Evolutionary conservation across 768 basidiomycete species (phyloP), one percentile per base, ranked within the genome.

Genomic region (Coprinopsis cinerea): DNA sequence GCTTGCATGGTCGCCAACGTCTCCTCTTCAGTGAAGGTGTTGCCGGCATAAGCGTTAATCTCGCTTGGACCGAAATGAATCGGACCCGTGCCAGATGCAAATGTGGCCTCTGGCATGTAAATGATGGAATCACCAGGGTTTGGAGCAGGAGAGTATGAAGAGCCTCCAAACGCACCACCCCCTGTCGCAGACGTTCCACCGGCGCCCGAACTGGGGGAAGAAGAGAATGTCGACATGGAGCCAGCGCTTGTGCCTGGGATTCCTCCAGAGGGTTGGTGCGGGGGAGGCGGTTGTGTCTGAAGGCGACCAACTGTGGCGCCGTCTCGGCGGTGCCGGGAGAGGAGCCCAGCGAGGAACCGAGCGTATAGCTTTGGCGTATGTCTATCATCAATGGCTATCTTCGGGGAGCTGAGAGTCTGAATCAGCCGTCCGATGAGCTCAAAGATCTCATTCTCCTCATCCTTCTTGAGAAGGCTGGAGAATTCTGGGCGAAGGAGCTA

Each of bases 301-400:
- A 73, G 59, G 4, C 79, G 78, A 9, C 78, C 79, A 20, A 72
- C 69, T 14, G 81, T 73, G n/a, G 76, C 74, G 15, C 83, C 81
- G 55, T 86, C 84, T 44, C 76, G 77, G n/a, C 82, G 79, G 61
- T 88, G 80, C 48, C 77, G 77, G 25, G 79, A 77, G 17, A 91
- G 69, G 23, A 90, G 68, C n/a, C 82, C 74, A 0, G 83, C 79
- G 5, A 91, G 74, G 72, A 91, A 91, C 13, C 86, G 79, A 11
- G 88, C 85, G 57, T 90, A 88, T 27, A 90, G 70, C 55, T 81
- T 83, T 1, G 87, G 88, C 0, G 86, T 88, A 59, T 91, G 88
- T 13, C 83, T 77, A 56, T 87, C 85, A 57, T 91, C 88, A 44
- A 90, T 86, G 14, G 88, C 84, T 43, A 89, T 79, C 49, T 83